Base-by-base conservation (phyloP, 495 filamentous ascomycete genomes). In the Aspergillus olivimuriae region DNA sequence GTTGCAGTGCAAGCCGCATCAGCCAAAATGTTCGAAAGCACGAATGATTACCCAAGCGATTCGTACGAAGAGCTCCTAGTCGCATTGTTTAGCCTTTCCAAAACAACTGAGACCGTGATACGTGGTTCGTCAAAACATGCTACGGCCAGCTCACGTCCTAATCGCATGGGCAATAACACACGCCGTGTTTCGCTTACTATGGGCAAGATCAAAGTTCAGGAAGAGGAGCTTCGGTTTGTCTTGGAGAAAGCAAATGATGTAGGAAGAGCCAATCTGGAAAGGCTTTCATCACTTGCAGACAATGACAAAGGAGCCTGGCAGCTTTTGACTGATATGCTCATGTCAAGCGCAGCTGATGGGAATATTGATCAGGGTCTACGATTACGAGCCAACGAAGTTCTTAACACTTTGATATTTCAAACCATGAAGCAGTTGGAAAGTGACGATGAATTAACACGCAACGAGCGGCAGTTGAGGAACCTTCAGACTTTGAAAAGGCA, bases 1-100 rank as follows among this genome's bases (percentile, higher is more conserved):
- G 74, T 83, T 41, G 91, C 92, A 17, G 91, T 95, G 2, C 86
- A 96, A 56, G 76, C 81, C n/a, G 94, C 91, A 3, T 86, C 89
- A 2, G 77, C 78, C 2, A 82, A 91, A 46, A 70, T 98, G 46
- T 83, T 96, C 46, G 91, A 97, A 62, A 90, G 86, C 49, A 95
- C 89, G 0, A 72, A 79, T 35, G 89, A 95, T 50, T 94, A 90
- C 49, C 87, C 90, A 1, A 86, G 88, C 55, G 66, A 75, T 20
- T 70, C 89, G 0, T 97, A 96, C 46, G 66, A 82, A n/a, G 78
- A 84, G 36, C 75, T 96, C 4, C 69, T 96, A 4, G 65, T 68
- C 31, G 84, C 89, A 1, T 72, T 95, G 3, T 86, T 87, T 32
- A 70, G 75, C 34, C 69, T 87, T 17, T 73, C 84, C 33, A 9